Base-by-base conservation (phyloP, 176 grass and related monocot species). In the Oryza glaberrima region DNA sequence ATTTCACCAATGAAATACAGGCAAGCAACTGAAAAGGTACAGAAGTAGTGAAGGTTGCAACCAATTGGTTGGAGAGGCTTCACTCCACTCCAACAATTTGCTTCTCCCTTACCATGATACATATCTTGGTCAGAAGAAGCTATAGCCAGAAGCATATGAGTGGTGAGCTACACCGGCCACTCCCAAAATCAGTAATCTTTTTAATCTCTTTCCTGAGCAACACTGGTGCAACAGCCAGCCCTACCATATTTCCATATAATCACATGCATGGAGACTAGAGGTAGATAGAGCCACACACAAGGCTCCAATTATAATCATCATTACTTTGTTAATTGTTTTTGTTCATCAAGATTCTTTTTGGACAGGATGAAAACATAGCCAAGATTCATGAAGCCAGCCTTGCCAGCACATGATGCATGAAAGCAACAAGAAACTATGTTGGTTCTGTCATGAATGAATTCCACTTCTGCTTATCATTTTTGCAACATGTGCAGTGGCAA, bases 231-330 rank as follows among this genome's bases (percentile, higher is more conserved):
- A 81, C 77, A 78, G 51, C 77, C 14, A 14, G 0, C 16, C 46
- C 73, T 43, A 84, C 34, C 47, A 44, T 65, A 44, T 65, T 86
- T 69, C 66, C 69, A 63, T 63, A 23, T 32, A 7, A 7, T 56
- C 4, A 0, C 4, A 52, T 15, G 14, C 10, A 49, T 13, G 14
- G 47, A 49, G 16, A 32, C 11, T 10, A 41, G 52, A n/a, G 7
- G 19, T 20, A 89, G 63, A 41, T 20, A 89, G 63, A 41, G 70
- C 64, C 56, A 60, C 20, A 26, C 46, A 81, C 79, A 86, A 77
- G 45, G 76, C 51, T 30, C 56, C 56, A 72, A 26, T 15, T 13
- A 64, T 4, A 25, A 72, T 75, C 77, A 72, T 80, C 77, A 73
- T 3, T 25, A 64, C 54, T 65, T 63, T 36, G 65, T 47, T 64